phyloP scores from a whole-genome alignment of 371 early-diverging fungal genomes.

The Mortierella sp. region DNA sequence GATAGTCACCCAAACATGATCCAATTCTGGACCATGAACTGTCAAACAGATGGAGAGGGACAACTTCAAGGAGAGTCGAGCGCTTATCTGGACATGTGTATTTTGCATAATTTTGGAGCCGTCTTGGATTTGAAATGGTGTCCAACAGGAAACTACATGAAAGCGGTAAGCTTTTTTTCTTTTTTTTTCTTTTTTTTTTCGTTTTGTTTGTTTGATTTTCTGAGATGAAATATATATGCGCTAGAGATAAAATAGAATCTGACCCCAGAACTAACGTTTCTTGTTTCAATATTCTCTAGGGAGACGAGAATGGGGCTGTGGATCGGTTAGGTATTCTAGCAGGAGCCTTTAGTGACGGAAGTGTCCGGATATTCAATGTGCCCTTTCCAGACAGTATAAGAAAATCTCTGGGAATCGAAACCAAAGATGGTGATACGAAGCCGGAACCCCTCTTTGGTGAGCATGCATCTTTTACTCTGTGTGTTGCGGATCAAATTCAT shows the following conservation, averaged over 20 bases:
- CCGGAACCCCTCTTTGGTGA: slow-evolving; percentile 12
- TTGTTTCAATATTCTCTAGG: slow-evolving; percentile 10
- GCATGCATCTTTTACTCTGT: too few relatives aligned
- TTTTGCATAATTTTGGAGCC: slow-evolving; percentile 39
- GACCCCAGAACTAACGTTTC: background rate
- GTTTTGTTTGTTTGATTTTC: background rate
- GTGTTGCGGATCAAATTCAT: too few relatives aligned
- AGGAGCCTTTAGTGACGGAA: slow-evolving; percentile 39
- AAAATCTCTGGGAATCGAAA: background rate
- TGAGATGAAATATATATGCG: too few relatives aligned
- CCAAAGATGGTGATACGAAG: background rate
- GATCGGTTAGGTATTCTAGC: slow-evolving; percentile 34
- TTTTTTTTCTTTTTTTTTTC: background rate
- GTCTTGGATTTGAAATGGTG: slow-evolving; percentile 52
- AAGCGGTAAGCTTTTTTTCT: slow-evolving; percentile 16
- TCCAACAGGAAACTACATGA: slow-evolving; percentile 30
- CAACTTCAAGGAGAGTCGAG: slow-evolving; percentile 16
- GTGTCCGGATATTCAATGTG: slow-evolving; percentile 38
- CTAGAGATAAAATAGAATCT: too few relatives aligned
- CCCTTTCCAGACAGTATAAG: slow-evolving; percentile 29
- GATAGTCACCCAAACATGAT: slow-evolving; percentile 46
- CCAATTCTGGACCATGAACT: slow-evolving; percentile 44
- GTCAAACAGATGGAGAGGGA: slow-evolving; percentile 23
- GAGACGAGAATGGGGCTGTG: slow-evolving; percentile 7
- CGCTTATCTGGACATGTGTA: slow-evolving; percentile 25